A percentile compares a stretch with the other conserved stretches of the same genome.
phyloP scores from a whole-genome alignment of 2,329 filamentous ascomycete species.

The Epichloe festucae region DNA sequence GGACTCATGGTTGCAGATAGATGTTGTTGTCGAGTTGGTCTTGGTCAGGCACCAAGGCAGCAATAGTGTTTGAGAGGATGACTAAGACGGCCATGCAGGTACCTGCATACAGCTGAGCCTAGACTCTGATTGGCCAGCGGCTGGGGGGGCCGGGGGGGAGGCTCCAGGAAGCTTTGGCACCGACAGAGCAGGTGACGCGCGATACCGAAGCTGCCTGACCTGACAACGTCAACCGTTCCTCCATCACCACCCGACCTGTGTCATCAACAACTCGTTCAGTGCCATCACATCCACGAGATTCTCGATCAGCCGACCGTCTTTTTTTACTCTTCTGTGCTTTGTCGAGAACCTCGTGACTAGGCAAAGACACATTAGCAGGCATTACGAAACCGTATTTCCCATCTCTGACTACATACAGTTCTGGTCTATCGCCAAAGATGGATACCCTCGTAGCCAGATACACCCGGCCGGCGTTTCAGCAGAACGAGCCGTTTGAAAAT shows the following conservation, averaged over 20 bases:
- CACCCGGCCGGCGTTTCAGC: conserved; percentile 61
- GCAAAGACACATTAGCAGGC: background rate
- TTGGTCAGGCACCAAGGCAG: conserved; percentile 3
- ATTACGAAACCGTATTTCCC: background rate
- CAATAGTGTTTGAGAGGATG: background rate
- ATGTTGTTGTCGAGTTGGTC: background rate
- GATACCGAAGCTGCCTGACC: conserved; percentile 31
- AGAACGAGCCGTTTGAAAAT: conserved; percentile 57
- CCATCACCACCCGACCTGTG: background rate
- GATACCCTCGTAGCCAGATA: conserved; percentile 89
- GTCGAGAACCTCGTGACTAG: background rate
- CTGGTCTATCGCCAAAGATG: conserved; percentile 42
- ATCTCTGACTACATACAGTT: background rate
- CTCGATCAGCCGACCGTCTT: conserved; percentile 8
- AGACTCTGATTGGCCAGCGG: background rate
- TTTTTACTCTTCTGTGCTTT: background rate
- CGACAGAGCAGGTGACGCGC: conserved; percentile 23
- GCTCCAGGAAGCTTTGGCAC: background rate
- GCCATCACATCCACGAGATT: background rate
- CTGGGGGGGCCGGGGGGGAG: no score
- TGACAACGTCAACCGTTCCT: background rate
- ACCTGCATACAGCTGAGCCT: background rate
- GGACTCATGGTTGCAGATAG: no score
- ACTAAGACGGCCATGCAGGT: background rate
- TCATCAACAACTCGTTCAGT: background rate